phyloP scores from a whole-genome alignment of 225 moss, liverwort and hornwort genomes.

The Sphagnum contortum region DNA sequence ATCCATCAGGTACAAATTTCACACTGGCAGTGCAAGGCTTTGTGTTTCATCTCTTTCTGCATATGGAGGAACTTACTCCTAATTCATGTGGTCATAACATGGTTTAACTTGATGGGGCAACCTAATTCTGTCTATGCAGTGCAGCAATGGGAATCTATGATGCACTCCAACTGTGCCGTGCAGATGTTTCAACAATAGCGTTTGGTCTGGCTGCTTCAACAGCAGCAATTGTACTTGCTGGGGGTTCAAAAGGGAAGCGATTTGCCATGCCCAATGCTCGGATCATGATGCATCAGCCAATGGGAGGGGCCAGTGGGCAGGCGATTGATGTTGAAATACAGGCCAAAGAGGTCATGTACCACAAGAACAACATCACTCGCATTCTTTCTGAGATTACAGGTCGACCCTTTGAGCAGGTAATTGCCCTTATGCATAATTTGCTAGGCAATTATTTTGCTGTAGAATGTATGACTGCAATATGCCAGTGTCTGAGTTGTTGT shows the following conservation, averaged over 20 bases:
- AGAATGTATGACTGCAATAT: no score
- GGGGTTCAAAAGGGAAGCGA: slow-evolving; percentile 81
- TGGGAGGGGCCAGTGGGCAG: slow-evolving; percentile 97
- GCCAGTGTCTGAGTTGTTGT: no score
- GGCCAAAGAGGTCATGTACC: slow-evolving; percentile 99
- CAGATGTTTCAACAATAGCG: slow-evolving; percentile 82
- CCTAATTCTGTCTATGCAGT: slow-evolving; percentile 28
- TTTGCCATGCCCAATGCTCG: slow-evolving; percentile 94
- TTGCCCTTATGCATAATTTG: not conserved
- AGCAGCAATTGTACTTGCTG: slow-evolving; percentile 83
- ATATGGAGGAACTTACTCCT: no score
- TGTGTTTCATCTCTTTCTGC: no score
- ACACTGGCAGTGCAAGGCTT: no score
- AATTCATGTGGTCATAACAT: no score
- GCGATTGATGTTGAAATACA: slow-evolving; percentile 99
- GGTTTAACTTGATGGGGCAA: not conserved
- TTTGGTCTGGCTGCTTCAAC: slow-evolving; percentile 97
- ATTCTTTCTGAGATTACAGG: slow-evolving; percentile 93
- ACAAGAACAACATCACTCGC: slow-evolving; percentile 79
- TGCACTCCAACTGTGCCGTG: slow-evolving; percentile 88
- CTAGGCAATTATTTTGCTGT: no score
- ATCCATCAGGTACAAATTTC: slow-evolving; percentile 52
- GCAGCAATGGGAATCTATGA: slow-evolving; percentile 98
- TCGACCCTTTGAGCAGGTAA: slow-evolving; percentile 53
- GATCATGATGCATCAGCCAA: slow-evolving; percentile 98